Percentiles rank a stretch among this genome's conserved stretches.
These are phyloP conservation scores for Taphrina populina DNA, from an alignment of 1,139 yeast genomes.

Conservation along the genomic window DNA sequence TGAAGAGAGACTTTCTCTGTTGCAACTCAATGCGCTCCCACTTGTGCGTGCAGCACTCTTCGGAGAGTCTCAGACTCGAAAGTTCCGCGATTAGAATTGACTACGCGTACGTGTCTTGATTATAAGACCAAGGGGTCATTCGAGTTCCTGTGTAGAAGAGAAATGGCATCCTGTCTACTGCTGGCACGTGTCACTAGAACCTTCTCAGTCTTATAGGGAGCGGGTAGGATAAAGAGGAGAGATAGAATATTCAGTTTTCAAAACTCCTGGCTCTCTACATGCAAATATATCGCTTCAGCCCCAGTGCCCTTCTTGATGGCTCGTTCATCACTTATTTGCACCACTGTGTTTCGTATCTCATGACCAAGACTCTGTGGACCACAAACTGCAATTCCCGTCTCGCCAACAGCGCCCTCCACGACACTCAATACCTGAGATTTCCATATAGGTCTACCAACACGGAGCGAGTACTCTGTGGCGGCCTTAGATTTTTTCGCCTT, in stretches of 20 bases:
- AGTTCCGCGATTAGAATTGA: slow-evolving; percentile 70
- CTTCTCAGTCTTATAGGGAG: too few relatives aligned
- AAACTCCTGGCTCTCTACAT: slow-evolving; percentile 32
- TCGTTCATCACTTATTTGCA: slow-evolving; percentile 38
- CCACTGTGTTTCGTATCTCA: slow-evolving; percentile 35
- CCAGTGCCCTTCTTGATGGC: slow-evolving; percentile 39
- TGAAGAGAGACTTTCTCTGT: slow-evolving; percentile 83
- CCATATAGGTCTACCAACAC: too few relatives aligned
- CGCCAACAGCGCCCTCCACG: slow-evolving; percentile 38
- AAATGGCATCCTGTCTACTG: too few relatives aligned
- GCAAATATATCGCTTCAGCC: slow-evolving; percentile 40
- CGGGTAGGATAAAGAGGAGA: too few relatives aligned
- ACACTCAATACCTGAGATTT: slow-evolving; percentile 6
- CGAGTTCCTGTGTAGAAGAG: too few relatives aligned
- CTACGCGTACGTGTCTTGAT: too few relatives aligned
- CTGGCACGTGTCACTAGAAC: too few relatives aligned
- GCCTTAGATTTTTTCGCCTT: too few relatives aligned
- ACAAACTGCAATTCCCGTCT: slow-evolving; percentile 39
- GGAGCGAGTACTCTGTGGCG: too few relatives aligned
- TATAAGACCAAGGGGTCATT: too few relatives aligned
- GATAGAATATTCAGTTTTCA: too few relatives aligned
- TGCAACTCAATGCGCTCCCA: slow-evolving; percentile 84
- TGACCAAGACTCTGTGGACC: slow-evolving; percentile 38
- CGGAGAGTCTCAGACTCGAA: slow-evolving; percentile 73
- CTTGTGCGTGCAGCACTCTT: slow-evolving; percentile 86